Percentiles rank a stretch among this genome's conserved stretches.
These are phyloP conservation scores for Neckera pumila DNA, from an alignment of 225 moss, liverwort and hornwort species.

Conservation along the genomic window DNA sequence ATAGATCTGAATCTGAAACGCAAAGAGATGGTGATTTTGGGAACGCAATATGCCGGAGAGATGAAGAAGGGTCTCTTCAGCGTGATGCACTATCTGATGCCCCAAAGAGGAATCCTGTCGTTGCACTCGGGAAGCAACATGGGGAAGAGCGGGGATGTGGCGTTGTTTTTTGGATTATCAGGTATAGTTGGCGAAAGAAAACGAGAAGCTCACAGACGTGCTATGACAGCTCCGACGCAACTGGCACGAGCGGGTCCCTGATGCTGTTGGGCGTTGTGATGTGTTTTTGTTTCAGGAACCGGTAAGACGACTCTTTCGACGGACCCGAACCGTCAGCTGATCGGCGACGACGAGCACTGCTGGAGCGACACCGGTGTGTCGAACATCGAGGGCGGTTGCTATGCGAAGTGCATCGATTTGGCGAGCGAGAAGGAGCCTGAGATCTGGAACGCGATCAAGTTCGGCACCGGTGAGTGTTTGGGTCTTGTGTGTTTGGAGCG, in stretches of 20 bases:
- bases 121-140: constrained; percentile 99
- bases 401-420: constrained; percentile 95
- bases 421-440: constrained; percentile 83
- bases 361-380: constrained; percentile 83
- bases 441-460: constrained; percentile 98
- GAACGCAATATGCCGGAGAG: constrained; percentile 99
- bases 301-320: constrained; percentile 98
- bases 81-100: constrained; percentile 99
- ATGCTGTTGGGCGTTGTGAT: neutral
- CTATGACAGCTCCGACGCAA: constrained; percentile 1
- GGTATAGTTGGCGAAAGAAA: constrained; percentile 90
- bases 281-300: constrained; percentile 49
- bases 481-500: neutral
- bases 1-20: constrained; percentile 99
- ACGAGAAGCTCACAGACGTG: constrained; percentile 51
- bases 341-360: constrained; percentile 98
- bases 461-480: constrained; percentile 62
- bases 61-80: constrained; percentile 99
- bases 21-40: constrained; percentile 99
- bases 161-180: constrained; percentile 99
- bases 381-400: constrained; percentile 98
- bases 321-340: constrained; percentile 74
- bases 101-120: constrained; percentile 97
- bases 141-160: constrained; percentile 99
- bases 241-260: neutral